phyloP scores from a whole-genome alignment of 2,329 filamentous ascomycete species.

The Diplodia seriata region DNA sequence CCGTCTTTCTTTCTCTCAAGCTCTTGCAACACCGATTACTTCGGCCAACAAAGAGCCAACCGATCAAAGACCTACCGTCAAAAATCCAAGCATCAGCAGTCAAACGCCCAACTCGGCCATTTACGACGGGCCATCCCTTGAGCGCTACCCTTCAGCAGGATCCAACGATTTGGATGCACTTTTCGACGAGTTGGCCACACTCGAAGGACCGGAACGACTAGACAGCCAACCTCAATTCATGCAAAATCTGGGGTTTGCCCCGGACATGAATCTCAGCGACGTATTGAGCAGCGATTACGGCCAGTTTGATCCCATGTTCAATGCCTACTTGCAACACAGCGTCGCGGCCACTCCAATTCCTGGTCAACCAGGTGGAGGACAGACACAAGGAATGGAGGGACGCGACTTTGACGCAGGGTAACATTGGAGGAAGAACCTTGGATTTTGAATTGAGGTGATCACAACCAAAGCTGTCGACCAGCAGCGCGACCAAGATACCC shows the following conservation, averaged over 20 bases:
- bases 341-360: constrained; percentile 6
- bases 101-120: constrained; percentile 34
- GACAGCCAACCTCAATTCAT: constrained; percentile 69
- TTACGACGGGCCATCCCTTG: constrained; percentile 37
- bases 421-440: neutral
- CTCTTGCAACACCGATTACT: constrained; percentile 18
- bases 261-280: constrained; percentile 65
- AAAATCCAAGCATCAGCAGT: constrained; percentile 23
- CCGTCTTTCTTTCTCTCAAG: neutral
- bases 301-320: constrained; percentile 27
- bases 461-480: neutral
- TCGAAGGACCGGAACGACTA: constrained; percentile 61
- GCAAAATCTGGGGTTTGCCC: constrained; percentile 70
- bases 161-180: constrained; percentile 57
- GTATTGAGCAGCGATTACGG: constrained; percentile 54
- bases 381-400: constrained; percentile 15
- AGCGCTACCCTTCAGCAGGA: constrained; percentile 46
- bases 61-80: neutral
- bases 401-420: constrained; percentile 19
- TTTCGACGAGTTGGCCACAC: constrained; percentile 64
- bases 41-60: constrained; percentile 15
- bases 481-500: neutral
- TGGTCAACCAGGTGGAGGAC: neutral
- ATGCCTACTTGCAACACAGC: constrained; percentile 22
- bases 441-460: neutral